Base-by-base conservation (phyloP, 345 rosid genomes). In the Cardamine chenopodiifolia region DNA sequence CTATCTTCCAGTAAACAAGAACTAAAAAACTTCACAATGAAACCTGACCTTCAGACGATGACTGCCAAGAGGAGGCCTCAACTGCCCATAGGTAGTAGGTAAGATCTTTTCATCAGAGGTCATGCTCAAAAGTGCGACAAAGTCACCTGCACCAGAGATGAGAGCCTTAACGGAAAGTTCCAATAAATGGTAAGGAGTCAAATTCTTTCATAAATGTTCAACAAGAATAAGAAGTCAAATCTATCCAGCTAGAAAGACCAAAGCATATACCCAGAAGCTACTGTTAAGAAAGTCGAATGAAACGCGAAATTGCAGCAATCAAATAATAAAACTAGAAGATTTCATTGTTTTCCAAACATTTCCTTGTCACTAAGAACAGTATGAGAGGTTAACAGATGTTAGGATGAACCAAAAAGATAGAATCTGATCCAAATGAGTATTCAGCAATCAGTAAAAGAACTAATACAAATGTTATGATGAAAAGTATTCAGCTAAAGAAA, bases 61-160 rank as follows among this genome's bases (percentile, higher is more conserved):
- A 80, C 93, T 92, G 77, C 99, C 97, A 29, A 95, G 91, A 64
- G 99, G 99, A 44, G 99, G 99, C 81, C 84, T 89, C 77, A 95
- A 77, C 73, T 89, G 90, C 62, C 99, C 99, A 72, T 87, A 95
- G 7, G 97, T 87, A 12, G 99, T 95, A 4, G 91, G 96, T 82
- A 95, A 83, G 59, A 90, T 19, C 67, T 87, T 92, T 78, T 92
- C 97, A 84, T 95, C 99, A 68, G 88, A 83, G 25, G 83, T 79
- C 20, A 92, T 90, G 49, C 85, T 84, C 74, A 95, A 76, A 62
- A 95, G 87, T 79, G 65, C 72, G 25, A 90, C 91, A 71, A 95
- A 81, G 79, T 89, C 89, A 75, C 90, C 99, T 95, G 80, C 65
- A 83, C n/a, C 61, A 62, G 73, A 75, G 35, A 66, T 50, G 29